Conservation (phyloP, 768 basidiomycete genomes). For the Mycena metata region DNA sequence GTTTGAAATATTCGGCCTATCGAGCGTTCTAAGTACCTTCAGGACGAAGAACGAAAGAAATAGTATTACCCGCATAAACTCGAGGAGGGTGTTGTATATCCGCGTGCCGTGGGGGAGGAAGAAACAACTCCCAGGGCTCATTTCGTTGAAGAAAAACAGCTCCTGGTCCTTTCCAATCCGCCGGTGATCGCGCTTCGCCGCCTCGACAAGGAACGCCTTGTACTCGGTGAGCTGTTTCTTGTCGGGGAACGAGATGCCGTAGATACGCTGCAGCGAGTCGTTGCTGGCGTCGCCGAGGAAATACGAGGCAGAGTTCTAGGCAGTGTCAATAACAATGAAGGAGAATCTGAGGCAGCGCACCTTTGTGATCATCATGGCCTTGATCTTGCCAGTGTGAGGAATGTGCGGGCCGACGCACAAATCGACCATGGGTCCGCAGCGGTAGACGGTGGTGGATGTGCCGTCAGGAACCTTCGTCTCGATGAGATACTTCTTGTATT, state of each 20-base stretch:
- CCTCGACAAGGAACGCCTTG: constrained; percentile 96
- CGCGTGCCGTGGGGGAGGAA: constrained; percentile 97
- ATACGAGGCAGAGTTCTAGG: constrained; percentile 95
- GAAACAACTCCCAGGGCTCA: constrained; percentile 95
- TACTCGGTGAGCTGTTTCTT: constrained; percentile 95
- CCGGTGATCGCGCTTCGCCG: constrained; percentile 97
- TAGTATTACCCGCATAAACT: constrained; percentile 85
- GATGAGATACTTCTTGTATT: constrained; percentile 97
- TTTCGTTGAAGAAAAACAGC: constrained; percentile 97
- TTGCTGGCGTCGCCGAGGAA: constrained; percentile 95
- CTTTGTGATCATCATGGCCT: constrained; percentile 97
- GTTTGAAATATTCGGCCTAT: constrained; percentile 92
- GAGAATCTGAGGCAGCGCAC: constrained; percentile 51
- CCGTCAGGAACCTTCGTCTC: constrained; percentile 96
- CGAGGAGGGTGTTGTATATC: constrained; percentile 94
- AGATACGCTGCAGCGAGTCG: constrained; percentile 95
- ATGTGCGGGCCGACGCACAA: constrained; percentile 98
- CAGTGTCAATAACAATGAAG: constrained; percentile 4
- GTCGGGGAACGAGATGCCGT: constrained; percentile 99
- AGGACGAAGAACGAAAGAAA: constrained; percentile 13
- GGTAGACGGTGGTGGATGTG: constrained; percentile 96
- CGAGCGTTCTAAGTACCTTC: constrained; percentile 14
- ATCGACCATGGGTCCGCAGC: constrained; percentile 98
- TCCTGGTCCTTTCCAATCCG: constrained; percentile 99
- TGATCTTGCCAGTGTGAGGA: constrained; percentile 97